Conservation (phyloP, 1,284 basidiomycete species). For the Amylostereum chailletii region DNA sequence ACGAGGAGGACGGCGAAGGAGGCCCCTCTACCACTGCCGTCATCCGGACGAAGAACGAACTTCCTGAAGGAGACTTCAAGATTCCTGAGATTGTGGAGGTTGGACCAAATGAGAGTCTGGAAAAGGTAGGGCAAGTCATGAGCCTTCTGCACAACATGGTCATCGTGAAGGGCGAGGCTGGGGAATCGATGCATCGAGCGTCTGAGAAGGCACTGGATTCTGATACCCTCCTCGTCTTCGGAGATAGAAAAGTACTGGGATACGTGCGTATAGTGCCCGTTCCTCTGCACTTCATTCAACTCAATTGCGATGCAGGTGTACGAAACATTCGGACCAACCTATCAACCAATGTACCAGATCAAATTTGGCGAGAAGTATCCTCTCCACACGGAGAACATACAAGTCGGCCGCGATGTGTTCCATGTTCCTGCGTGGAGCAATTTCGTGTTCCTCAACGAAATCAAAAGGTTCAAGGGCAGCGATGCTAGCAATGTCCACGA, state of each 20-base stretch:
- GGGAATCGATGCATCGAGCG: constrained; percentile 30
- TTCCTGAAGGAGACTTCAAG: constrained; percentile 38
- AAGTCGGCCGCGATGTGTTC: constrained; percentile 53
- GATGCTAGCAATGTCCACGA: constrained; percentile 91
- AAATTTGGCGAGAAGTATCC: constrained; percentile 54
- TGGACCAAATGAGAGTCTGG: constrained; percentile 48
- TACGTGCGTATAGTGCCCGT: constrained; percentile 44
- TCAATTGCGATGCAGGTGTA: constrained; percentile 46
- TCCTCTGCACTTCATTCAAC: constrained; percentile 1
- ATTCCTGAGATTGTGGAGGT: constrained; percentile 53
- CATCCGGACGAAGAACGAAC: constrained; percentile 58
- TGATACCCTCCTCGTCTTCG: constrained; percentile 81
- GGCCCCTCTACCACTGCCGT: constrained; percentile 32
- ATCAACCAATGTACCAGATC: constrained; percentile 78
- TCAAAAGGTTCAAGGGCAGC: constrained; percentile 66
- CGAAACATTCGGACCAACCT: constrained; percentile 87
- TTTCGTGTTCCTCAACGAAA: constrained; percentile 68
- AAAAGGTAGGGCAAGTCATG: constrained; percentile 68
- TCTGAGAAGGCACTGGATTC: constrained; percentile 65
- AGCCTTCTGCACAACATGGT: constrained; percentile 62
- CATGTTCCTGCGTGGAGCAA: constrained; percentile 71
- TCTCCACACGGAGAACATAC: constrained; percentile 45
- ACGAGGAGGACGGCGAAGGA: constrained; percentile 44
- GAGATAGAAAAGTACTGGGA: constrained; percentile 76
- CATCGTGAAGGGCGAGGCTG: constrained; percentile 56